phyloP scores from a whole-genome alignment of 768 basidiomycete species.

The Calocybe indica region DNA sequence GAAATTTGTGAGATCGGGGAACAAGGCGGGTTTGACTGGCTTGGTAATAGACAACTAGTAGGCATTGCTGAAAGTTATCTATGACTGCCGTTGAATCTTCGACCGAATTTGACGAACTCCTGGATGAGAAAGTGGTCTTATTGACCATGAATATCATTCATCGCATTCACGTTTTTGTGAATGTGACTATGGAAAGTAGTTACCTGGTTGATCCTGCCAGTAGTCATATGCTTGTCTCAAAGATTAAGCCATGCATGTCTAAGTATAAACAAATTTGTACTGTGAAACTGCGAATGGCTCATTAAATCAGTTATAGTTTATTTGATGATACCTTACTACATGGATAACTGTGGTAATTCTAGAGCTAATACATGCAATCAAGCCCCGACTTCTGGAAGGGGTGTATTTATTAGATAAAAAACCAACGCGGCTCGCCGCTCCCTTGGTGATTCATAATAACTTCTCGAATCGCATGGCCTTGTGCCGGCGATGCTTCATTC shows the following conservation, averaged over 20 bases:
- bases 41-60: constrained; percentile 15
- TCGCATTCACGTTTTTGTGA: background rate
- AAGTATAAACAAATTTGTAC: constrained; percentile 70
- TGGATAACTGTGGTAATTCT: constrained; percentile 79
- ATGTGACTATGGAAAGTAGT: constrained; percentile 40
- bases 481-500: constrained; percentile 65
- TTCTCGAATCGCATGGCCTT: constrained; percentile 69
- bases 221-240: constrained; percentile 83
- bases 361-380: constrained; percentile 70
- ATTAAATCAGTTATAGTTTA: constrained; percentile 83
- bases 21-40: constrained; percentile 32
- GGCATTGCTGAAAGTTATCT: background rate
- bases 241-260: constrained; percentile 82
- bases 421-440: constrained; percentile 59
- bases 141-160: constrained; percentile 3
- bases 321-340: constrained; percentile 73
- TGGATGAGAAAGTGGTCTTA: constrained; percentile 15
- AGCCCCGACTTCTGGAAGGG: constrained; percentile 67
- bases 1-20: constrained; percentile 42
- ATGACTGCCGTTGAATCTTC: constrained; percentile 9
- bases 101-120: constrained; percentile 19
- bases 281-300: constrained; percentile 80
- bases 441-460: constrained; percentile 74
- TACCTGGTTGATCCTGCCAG: constrained; percentile 84
- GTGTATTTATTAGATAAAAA: constrained; percentile 71